A percentile compares a stretch with the other conserved stretches of the same genome.
Conservation (phyloP, 441 rosid species). For the Manihot esculenta region DNA sequence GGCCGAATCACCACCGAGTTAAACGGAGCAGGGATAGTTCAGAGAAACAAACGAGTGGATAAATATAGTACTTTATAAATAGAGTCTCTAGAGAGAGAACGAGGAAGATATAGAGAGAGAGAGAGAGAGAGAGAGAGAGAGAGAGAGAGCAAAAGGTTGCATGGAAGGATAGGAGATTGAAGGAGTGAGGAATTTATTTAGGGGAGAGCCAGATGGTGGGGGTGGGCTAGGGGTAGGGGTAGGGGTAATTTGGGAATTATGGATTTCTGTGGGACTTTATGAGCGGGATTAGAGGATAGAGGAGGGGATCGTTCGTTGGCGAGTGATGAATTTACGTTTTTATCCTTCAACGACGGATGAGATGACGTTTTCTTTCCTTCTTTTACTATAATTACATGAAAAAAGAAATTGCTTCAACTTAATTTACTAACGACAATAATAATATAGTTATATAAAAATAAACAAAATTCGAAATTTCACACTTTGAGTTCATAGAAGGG, state of each 20-base stretch:
- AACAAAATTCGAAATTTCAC: too few species aligned
- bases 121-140: not conserved
- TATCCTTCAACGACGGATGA: conserved; percentile 25
- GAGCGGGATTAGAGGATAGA: conserved; percentile 28
- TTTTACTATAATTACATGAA: too few species aligned
- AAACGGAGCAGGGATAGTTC: not conserved
- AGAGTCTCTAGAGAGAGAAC: conserved; percentile 5
- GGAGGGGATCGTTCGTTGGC: conserved; percentile 26
- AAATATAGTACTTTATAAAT: not conserved
- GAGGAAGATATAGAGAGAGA: not conserved
- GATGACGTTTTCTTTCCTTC: too few species aligned
- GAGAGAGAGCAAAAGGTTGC: conserved; percentile 13
- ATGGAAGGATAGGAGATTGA: conserved; percentile 13
- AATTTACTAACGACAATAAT: too few species aligned
- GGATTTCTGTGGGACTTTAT: not conserved
- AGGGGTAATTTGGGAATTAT: conserved; percentile 27
- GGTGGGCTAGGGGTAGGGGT: not conserved
- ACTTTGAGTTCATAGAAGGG: too few species aligned
- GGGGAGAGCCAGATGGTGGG: conserved; percentile 1
- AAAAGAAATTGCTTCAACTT: too few species aligned
- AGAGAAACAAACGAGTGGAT: not conserved
- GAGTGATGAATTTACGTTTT: conserved; percentile 8
- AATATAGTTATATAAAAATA: too few species aligned
- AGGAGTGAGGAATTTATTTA: conserved; percentile 8
- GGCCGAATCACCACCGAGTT: conserved; percentile 18